A percentile compares a stretch with the other conserved stretches of the same genome.
phyloP scores from a whole-genome alignment of 2,329 filamentous ascomycete species.

The Amylocarpus encephaloides region DNA sequence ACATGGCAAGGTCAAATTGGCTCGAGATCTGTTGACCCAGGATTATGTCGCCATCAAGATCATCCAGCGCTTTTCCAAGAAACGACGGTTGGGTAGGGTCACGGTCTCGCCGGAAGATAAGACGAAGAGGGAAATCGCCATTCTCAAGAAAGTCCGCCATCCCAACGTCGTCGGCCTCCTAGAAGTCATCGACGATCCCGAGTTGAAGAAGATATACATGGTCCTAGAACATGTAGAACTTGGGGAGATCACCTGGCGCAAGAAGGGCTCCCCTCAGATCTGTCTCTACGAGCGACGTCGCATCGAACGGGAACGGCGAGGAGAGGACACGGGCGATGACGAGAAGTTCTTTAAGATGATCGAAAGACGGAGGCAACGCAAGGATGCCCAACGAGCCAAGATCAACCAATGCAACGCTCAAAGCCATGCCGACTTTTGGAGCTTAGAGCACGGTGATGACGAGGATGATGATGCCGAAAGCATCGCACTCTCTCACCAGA shows the following conservation, averaged over 20 bases:
- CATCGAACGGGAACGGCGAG: slow-evolving; percentile 64
- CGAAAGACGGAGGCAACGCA: slow-evolving; percentile 52
- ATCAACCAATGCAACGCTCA: slow-evolving; percentile 43
- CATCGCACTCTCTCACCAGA: slow-evolving; percentile 31
- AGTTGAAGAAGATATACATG: slow-evolving; percentile 96
- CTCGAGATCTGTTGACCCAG: slow-evolving; percentile 67
- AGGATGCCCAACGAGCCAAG: slow-evolving; percentile 51
- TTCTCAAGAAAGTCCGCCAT: slow-evolving; percentile 95
- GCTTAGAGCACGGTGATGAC: slow-evolving; percentile 68
- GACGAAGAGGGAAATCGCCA: slow-evolving; percentile 93
- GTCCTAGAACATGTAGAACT: slow-evolving; percentile 92
- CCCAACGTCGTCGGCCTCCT: slow-evolving; percentile 93
- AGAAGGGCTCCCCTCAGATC: slow-evolving; percentile 77
- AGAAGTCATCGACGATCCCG: slow-evolving; percentile 96
- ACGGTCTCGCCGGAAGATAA: slow-evolving; percentile 65
- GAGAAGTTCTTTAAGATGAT: slow-evolving; percentile 53
- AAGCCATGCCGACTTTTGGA: slow-evolving; percentile 65
- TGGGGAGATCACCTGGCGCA: slow-evolving; percentile 91
- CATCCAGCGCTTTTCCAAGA: slow-evolving; percentile 91
- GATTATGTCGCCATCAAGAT: slow-evolving; percentile 96
- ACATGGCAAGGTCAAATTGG: slow-evolving; percentile 96
- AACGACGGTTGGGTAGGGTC: slow-evolving; percentile 81
- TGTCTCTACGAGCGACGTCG: slow-evolving; percentile 75
- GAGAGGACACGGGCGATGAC: slow-evolving; percentile 50
- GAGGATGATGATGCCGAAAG: slow-evolving; percentile 37